Evolutionary conservation across 2,329 filamentous ascomycete species (phyloP), one percentile per base, ranked within the genome.

Genomic region (Verticillium longisporum): DNA sequence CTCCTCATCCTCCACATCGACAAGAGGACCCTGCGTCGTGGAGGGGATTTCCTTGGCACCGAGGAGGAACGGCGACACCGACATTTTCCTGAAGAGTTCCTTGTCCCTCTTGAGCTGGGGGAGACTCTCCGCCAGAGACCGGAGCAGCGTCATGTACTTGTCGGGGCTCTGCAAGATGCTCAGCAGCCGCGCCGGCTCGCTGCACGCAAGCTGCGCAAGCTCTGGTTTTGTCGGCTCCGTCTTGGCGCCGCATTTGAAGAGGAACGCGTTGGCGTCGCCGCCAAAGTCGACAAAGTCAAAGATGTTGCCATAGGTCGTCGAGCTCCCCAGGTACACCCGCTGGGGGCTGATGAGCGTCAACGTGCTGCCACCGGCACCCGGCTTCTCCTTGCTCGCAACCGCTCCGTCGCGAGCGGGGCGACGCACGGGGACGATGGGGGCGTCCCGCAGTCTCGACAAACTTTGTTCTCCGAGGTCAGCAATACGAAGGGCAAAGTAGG

Each of bases 201-300:
- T 85, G 59, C 92, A 91, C n/a, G 95, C 83, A 74, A 96, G 86
- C 45, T 85, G 82, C 4, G 93, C 94, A 66, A 99, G 85, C 73
- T 99, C 95, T 2, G 85, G 73, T 68, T 91, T 95, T 2, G 89
- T 96, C 4, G 95, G 95, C 73, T 99, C 94, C 64, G 86, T 88
- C 74, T 96, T 97, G 2, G 92, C 94, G 10, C 95, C 95, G 65
- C 93, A 91, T 64, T 91, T 90, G 67, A 92, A 85, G 18, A 99
- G 77, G 69, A 99, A 99, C 0, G 89, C 81, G 69, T 98, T 98
- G 2, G 91, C 94, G 70, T 94, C 88, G 37, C 82, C 78, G 0
- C 94, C 92, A 76, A 97, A 99, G 71, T 98, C 91, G 14, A 98
- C 93, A 74, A 97, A 99, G 71, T 98, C 92, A 66, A 99, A 97